A percentile compares a stretch with the other conserved stretches of the same genome.
Conservation (phyloP, 371 early-diverging fungal genomes). For the Apophysomyces variabilis region DNA sequence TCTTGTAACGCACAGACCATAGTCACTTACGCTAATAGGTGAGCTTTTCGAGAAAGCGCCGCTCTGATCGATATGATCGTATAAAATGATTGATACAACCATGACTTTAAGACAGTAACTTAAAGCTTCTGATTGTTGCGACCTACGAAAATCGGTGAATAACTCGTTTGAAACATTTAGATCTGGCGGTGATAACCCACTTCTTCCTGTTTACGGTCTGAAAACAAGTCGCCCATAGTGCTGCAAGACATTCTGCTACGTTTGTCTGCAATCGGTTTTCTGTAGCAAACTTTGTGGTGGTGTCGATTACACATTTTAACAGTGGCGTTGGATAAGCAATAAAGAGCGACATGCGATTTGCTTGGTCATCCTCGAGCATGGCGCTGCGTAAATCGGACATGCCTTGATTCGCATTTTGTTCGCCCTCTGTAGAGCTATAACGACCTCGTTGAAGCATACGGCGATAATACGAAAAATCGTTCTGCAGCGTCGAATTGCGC, state of each 20-base stretch:
- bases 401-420: constrained; percentile 16
- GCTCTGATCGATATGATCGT: constrained; percentile 86
- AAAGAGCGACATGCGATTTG: constrained; percentile 93
- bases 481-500: constrained; percentile 90
- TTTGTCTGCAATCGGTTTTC: constrained; percentile 47
- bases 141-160: constrained; percentile 24
- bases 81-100: constrained; percentile 87
- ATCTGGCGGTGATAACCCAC: constrained; percentile 12
- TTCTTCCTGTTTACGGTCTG: constrained; percentile 66
- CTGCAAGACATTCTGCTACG: constrained; percentile 69
- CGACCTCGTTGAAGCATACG: constrained; percentile 83
- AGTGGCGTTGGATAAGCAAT: constrained; percentile 95
- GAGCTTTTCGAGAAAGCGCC: constrained; percentile 82
- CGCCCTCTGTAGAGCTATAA: constrained; percentile 16
- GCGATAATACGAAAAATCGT: constrained; percentile 96
- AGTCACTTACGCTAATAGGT: constrained; percentile 73
- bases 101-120: constrained; percentile 81
- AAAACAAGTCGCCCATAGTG: constrained; percentile 73
- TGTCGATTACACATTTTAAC: constrained; percentile 86
- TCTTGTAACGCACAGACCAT: background rate
- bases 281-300: constrained; percentile 63
- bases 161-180: background rate
- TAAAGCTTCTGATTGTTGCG: constrained; percentile 49
- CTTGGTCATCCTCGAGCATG: constrained; percentile 84
- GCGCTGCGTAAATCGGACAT: constrained; percentile 54